These are phyloP conservation scores for Yarrowia osloensis DNA, from an alignment of 805 yeast species.

Conservation along the genomic window DNA sequence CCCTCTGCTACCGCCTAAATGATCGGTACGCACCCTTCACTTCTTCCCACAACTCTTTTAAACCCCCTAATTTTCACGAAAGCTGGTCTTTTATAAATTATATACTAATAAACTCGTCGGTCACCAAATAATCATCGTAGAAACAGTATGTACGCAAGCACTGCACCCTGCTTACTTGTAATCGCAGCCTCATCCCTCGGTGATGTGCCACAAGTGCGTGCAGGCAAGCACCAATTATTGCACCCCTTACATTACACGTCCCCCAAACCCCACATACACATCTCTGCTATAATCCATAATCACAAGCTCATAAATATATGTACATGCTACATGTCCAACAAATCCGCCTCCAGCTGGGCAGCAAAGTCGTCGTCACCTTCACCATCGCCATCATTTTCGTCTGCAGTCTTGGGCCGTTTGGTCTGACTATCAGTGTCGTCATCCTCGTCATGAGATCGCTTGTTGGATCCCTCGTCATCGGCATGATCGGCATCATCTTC, in stretches of 20 bases:
- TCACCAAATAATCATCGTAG: background rate
- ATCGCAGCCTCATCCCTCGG: no score
- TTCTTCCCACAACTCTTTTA: conserved; percentile 2
- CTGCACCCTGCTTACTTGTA: no score
- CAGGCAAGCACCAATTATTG: no score
- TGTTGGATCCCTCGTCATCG: conserved; percentile 30
- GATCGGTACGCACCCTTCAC: background rate
- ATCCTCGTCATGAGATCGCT: conserved; percentile 30
- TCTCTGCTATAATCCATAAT: background rate
- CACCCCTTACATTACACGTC: background rate
- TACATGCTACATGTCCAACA: conserved; percentile 29
- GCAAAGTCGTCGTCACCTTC: conserved; percentile 36
- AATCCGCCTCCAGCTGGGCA: conserved; percentile 32
- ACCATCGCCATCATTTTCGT: conserved; percentile 26
- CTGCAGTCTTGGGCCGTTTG: conserved; percentile 32
- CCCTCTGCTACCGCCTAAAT: conserved; percentile 19
- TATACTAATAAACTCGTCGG: conserved; percentile 22
- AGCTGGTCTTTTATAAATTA: conserved; percentile 28
- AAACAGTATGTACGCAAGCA: no score
- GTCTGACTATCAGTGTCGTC: conserved; percentile 18
- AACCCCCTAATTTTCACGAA: background rate
- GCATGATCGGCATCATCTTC: conserved; percentile 31
- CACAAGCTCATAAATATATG: conserved; percentile 13
- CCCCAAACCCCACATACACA: no score
- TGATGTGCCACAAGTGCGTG: no score